phyloP scores from a whole-genome alignment of 78 protist genomes.

The slime mould (Dictyostelium discoideum) region DNA sequence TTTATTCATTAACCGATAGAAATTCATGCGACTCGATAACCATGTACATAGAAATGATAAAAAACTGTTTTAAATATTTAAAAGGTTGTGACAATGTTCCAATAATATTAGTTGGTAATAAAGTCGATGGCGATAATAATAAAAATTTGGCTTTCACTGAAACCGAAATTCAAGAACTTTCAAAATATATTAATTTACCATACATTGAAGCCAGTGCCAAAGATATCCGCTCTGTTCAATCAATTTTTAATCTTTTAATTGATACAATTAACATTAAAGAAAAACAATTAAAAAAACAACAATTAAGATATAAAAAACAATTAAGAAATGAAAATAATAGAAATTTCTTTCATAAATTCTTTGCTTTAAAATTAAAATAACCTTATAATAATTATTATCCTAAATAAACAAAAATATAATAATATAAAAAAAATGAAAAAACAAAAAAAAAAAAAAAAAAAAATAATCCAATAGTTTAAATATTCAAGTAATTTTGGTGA shows the following conservation, averaged over 20 bases:
- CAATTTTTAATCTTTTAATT: neutral
- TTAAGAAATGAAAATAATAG: neutral
- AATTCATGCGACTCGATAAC: neutral
- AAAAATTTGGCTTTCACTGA: neutral
- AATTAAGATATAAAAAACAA: neutral
- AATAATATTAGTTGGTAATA: neutral
- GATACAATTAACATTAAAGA: neutral
- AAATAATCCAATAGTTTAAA: too few species aligned
- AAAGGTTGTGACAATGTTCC: neutral
- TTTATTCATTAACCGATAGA: neutral
- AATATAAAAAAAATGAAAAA: too few species aligned
- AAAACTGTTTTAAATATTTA: neutral
- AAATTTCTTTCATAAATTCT: neutral
- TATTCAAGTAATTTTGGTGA: too few species aligned
- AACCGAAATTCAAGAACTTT: constrained; percentile 1
- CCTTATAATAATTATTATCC: too few species aligned
- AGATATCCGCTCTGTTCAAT: neutral
- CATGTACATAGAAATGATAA: neutral
- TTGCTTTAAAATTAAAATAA: neutral
- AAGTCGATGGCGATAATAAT: neutral
- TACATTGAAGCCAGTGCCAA: neutral
- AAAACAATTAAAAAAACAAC: constrained; percentile 12
- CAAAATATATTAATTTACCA: neutral
- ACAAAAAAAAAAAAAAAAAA: too few species aligned
- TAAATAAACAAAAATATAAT: too few species aligned